Evolutionary conservation across 257 asterid genomes (phyloP).

Genomic region (Ocimum tenuiflorum): DNA sequence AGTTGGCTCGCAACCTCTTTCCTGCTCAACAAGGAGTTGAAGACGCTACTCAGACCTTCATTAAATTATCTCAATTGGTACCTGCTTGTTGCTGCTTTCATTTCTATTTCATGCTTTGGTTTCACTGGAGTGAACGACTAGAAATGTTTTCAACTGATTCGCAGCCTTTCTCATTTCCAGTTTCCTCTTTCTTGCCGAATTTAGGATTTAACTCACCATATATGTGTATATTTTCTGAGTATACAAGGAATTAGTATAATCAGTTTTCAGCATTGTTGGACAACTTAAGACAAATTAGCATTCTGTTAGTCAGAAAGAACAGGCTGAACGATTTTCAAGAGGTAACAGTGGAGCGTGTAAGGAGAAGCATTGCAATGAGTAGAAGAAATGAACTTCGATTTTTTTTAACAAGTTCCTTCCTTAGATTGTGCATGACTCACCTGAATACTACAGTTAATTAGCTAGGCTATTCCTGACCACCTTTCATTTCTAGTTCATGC

Average conservation of each 20-base stretch:
- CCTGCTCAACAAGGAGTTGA: constrained; percentile 26
- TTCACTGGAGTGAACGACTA: not conserved
- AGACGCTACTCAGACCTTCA: constrained; percentile 28
- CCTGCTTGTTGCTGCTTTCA: not conserved
- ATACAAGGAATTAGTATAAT: not conserved
- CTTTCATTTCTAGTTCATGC: no score
- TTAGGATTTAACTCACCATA: not conserved
- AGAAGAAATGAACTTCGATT: not conserved
- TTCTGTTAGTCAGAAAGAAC: not conserved
- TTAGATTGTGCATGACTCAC: not conserved
- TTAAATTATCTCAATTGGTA: constrained; percentile 38
- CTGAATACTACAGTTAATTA: not conserved
- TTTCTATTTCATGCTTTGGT: constrained; percentile 1
- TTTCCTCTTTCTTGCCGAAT: not conserved
- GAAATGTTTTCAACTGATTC: not conserved
- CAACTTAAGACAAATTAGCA: not conserved
- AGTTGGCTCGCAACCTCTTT: constrained; percentile 43
- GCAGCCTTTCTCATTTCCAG: not conserved
- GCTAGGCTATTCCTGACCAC: not conserved
- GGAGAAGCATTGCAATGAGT: not conserved
- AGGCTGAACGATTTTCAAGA: not conserved
- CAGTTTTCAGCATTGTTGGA: not conserved
- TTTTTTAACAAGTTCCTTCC: not conserved
- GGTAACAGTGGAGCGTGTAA: not conserved
- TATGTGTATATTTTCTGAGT: not conserved